Percentiles rank a stretch among this genome's conserved stretches.
Evolutionary conservation across 2,329 filamentous ascomycete species (phyloP).

Genomic region (Sporothrix luriei): DNA sequence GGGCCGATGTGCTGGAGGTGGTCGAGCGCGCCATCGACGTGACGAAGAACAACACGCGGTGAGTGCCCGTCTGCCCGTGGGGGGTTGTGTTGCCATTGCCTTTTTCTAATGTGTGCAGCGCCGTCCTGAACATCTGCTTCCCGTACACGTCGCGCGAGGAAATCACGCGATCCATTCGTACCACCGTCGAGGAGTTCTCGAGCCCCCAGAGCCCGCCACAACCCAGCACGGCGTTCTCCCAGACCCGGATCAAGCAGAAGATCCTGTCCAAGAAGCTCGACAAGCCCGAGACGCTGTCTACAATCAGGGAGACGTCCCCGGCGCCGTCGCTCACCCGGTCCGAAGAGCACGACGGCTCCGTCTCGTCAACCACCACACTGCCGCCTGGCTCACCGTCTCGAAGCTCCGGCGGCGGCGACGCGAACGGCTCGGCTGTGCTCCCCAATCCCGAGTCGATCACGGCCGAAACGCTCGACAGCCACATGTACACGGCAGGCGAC

Average conservation of each 20-base stretch:
- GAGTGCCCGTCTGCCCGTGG: constrained; percentile 37
- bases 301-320: constrained; percentile 55
- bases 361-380: constrained; percentile 64
- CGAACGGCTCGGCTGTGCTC: constrained; percentile 47
- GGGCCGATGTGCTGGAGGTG: constrained; percentile 83
- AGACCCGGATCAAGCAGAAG: constrained; percentile 82
- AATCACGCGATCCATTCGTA: constrained; percentile 85
- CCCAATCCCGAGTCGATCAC: constrained; percentile 86
- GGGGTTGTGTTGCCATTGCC: neutral
- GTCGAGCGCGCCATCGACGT: constrained; percentile 83
- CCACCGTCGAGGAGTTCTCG: constrained; percentile 84
- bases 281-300: constrained; percentile 51
- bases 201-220: constrained; percentile 66
- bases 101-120: constrained; percentile 43
- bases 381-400: constrained; percentile 55
- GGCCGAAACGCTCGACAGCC: constrained; percentile 74
- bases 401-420: constrained; percentile 42
- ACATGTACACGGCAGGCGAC: constrained; percentile 83
- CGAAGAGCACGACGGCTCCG: constrained; percentile 56
- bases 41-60: constrained; percentile 85
- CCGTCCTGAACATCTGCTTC: constrained; percentile 88
- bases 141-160: constrained; percentile 96
- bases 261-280: constrained; percentile 70
- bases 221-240: constrained; percentile 75
- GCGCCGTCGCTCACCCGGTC: constrained; percentile 49